These are phyloP conservation scores for Cladosporium sp. DNA, from an alignment of 2,329 filamentous ascomycete species.

Conservation along the genomic window DNA sequence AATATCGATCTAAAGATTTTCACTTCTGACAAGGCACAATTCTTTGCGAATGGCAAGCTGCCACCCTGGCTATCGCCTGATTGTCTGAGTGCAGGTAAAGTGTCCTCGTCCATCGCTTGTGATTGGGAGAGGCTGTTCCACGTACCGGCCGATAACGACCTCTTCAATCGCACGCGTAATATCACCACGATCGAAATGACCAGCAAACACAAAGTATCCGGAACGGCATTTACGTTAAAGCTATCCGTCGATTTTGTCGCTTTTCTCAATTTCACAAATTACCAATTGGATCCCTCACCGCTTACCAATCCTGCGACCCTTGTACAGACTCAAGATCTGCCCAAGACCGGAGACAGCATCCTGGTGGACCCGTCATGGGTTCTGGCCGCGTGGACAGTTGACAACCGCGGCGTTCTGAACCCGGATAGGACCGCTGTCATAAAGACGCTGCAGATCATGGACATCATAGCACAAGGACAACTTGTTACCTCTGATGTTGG, in stretches of 20 bases:
- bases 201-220: background rate
- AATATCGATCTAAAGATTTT: constrained; percentile 16
- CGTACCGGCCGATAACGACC: background rate
- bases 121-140: constrained; percentile 18
- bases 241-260: constrained; percentile 17
- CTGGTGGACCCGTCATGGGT: constrained; percentile 25
- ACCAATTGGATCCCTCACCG: constrained; percentile 21
- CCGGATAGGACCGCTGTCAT: background rate
- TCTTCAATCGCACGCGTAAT: constrained; percentile 13
- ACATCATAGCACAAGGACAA: too few species aligned
- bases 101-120: constrained; percentile 5
- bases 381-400: constrained; percentile 25
- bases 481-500: too few species aligned
- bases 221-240: background rate
- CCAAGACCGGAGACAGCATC: background rate
- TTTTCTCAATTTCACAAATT: constrained; percentile 21
- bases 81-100: constrained; percentile 8
- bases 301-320: constrained; percentile 19
- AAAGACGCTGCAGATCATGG: background rate
- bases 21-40: constrained; percentile 21
- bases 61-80: constrained; percentile 14
- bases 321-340: constrained; percentile 16
- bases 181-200: constrained; percentile 16
- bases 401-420: constrained; percentile 8
- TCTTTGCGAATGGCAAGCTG: constrained; percentile 16